Conservation (phyloP, 495 filamentous ascomycete species). For the Parathielavia hyrcaniae region DNA sequence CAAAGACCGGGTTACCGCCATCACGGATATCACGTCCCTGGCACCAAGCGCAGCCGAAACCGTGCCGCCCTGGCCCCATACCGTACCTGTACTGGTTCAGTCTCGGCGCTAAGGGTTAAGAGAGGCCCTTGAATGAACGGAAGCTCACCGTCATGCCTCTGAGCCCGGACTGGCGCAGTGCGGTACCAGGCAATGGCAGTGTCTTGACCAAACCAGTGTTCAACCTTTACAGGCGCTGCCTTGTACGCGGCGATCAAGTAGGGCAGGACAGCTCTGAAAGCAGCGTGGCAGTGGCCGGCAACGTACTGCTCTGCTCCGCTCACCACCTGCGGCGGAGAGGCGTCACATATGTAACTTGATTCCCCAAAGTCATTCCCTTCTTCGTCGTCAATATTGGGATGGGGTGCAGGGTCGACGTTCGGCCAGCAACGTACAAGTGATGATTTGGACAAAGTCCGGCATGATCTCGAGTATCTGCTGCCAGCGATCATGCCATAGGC, state of each 20-base stretch:
- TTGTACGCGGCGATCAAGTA: constrained; percentile 63
- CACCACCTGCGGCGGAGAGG: constrained; percentile 45
- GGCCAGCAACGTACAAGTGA: constrained; percentile 29
- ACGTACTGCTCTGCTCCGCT: constrained; percentile 48
- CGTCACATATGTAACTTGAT: constrained; percentile 64
- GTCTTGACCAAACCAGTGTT: constrained; percentile 43
- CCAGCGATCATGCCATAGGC: constrained; percentile 72
- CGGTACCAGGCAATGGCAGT: constrained; percentile 61
- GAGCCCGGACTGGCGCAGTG: constrained; percentile 34
- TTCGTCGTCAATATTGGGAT: constrained; percentile 21
- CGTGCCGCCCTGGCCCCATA: constrained; percentile 43
- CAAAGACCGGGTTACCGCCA: constrained; percentile 34
- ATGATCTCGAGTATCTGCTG: constrained; percentile 56
- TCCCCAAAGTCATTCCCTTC: constrained; percentile 78
- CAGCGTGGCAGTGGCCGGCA: constrained; percentile 33
- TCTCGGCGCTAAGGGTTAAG: neutral
- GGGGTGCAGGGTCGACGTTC: neutral
- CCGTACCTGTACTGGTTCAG: constrained; percentile 27
- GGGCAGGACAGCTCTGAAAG: constrained; percentile 48
- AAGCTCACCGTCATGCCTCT: constrained; percentile 36
- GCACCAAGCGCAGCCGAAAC: constrained; percentile 37
- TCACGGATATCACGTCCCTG: constrained; percentile 44
- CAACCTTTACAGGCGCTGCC: constrained; percentile 38
- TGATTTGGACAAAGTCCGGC: constrained; percentile 60
- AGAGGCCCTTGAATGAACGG: constrained; percentile 18